Evolutionary conservation across 768 basidiomycete genomes (phyloP), one percentile per base, ranked within the genome.

Genomic region (Dentipellis sp.): DNA sequence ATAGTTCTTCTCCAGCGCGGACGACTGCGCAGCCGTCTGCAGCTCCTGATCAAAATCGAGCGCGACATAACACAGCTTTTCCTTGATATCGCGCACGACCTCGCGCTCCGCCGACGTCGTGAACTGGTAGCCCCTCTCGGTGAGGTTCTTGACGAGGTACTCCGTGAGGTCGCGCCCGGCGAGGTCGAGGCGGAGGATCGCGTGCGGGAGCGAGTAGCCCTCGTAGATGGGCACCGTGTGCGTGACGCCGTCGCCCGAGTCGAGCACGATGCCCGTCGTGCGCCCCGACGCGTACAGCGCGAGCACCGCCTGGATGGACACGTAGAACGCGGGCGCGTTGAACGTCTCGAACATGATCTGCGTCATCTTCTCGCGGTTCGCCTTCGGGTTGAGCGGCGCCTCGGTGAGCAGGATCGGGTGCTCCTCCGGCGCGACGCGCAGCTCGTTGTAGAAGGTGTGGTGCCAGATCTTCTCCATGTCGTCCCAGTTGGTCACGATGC

Each of bases 301-400:
- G 39, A 94, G 79, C 54, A 93, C 90, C 68, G 90, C 91, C 75
- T 94, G 91, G 72, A 93, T 91, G 54, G 86, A 79, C 63, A 92
- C 89, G 78, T 92, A 92, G 80, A 93, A 91, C 10, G 91, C 91
- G 57, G 91, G 91, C 12, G 84, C 86, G 71, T 92, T 93, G 81
- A 93, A 93, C 11, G 91, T 94, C 76, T 94, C 91, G 72, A 94
- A 94, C 90, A 93, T 92, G 82, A 91, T 92, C 72, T 94, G 90
- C 61, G 90, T 92, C 86, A 88, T 91, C 80, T 91, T 91, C 77
- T 92, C 91, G 66, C 91, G 76, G 76, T 93, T 93, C 56, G 86
- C 86, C 76, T 93, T 93, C 64, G 91, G 91, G 78, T 94, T 94
- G 63, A 92, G 80, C 17, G 91, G 91, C 29, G 91, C 91, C 73